Base-by-base conservation (phyloP, 805 yeast species). In the Cyberlindnera euphorbiiphila region DNA sequence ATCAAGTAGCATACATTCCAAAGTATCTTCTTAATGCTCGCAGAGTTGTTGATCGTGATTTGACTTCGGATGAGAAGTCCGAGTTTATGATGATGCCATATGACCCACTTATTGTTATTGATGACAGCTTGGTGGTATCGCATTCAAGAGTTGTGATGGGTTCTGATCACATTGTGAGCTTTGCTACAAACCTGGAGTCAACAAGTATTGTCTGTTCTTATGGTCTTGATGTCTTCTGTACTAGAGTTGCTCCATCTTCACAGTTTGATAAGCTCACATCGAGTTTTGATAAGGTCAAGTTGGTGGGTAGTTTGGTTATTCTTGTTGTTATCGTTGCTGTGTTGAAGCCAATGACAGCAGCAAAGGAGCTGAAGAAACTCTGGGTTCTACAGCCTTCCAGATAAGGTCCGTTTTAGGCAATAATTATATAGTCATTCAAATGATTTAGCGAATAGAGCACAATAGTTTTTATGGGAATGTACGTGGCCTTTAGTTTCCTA, bases 241-340 rank as follows among this genome's bases (percentile, higher is more conserved):
- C 94, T 0, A 68, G 77, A 39, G 69, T 84, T 13, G 73, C 82
- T 34, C 96, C 98, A 1, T 85, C 96, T 0, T 74, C 75, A 29
- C 85, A 86, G 26, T 89, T 85, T 61, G 98, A 91, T 61, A 67
- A 76, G 34, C 68, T 91, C 57, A 74, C 79, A 18, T 62, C 69
- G 21, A 68, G 70, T 35, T 93, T 93, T 55, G 86, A 81, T 50
- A 82, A 76, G 52, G 54, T 65, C 11, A 81, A 78, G 48, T 69
- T 91, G 29, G 32, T 82, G 6, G 44, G 68, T 6, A 85, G 96
- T 1, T 69, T 89, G 3, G 59, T 61, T 0, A 65, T 70, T 0
- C 64, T 89, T 32, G 37, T 74, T 1, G 56, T 66, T 0, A 66
- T 66, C 0, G 74, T 74, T 31, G 44, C 69, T 6, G 50, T 72